These are phyloP conservation scores for Cutaneotrichosporon dermatis DNA, from an alignment of 1,284 basidiomycete species.

Conservation along the genomic window DNA sequence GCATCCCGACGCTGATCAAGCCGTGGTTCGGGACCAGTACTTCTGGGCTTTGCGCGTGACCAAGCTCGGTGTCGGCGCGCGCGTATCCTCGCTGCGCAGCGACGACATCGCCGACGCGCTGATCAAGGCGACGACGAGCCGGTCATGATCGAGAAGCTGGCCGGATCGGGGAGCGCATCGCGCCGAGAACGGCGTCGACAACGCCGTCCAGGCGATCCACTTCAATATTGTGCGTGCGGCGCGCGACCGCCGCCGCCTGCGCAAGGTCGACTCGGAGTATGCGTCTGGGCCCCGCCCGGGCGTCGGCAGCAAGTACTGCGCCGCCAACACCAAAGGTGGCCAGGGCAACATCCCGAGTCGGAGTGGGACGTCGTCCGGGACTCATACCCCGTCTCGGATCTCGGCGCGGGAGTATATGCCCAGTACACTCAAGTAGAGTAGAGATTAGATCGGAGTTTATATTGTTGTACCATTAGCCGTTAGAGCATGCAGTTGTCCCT, in stretches of 20 bases:
- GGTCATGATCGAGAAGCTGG: slow-evolving; percentile 65
- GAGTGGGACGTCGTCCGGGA: too few species aligned
- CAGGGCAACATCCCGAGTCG: too few species aligned
- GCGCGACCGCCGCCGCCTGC: slow-evolving; percentile 15
- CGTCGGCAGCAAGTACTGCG: neutral
- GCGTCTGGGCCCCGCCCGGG: neutral
- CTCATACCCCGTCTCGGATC: too few species aligned
- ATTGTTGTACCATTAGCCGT: too few species aligned
- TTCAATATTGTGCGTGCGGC: slow-evolving; percentile 37
- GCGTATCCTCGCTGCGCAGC: slow-evolving; percentile 54
- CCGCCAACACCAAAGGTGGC: too few species aligned
- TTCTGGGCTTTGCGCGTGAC: slow-evolving; percentile 68
- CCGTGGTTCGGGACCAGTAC: slow-evolving; percentile 68
- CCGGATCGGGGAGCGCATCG: slow-evolving; percentile 61
- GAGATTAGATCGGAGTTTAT: too few species aligned
- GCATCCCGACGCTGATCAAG: slow-evolving; percentile 69
- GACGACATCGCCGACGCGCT: slow-evolving; percentile 57
- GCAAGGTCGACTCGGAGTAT: slow-evolving; percentile 9
- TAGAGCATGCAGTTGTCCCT: too few species aligned
- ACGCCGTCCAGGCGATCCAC: slow-evolving; percentile 36
- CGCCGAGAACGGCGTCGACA: slow-evolving; percentile 50
- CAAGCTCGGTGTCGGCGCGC: slow-evolving; percentile 57
- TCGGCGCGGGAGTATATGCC: too few species aligned
- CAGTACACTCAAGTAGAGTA: too few species aligned
- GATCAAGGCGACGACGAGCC: slow-evolving; percentile 56